Conservation (phyloP, 352 stramenopile species). For the Phytophthora melonis region DNA sequence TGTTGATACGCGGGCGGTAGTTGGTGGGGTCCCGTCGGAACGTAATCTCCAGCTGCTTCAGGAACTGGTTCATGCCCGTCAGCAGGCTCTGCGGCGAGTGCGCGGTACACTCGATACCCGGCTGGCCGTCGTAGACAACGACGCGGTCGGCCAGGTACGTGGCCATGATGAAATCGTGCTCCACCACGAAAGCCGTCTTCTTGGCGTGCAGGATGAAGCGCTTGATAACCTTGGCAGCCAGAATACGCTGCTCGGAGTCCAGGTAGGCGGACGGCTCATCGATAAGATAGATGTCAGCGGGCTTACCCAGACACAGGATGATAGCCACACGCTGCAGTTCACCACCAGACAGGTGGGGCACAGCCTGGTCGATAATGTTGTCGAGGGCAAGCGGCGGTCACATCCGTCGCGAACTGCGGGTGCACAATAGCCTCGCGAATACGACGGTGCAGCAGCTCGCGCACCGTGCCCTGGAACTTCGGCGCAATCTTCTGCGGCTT, state of each 20-base stretch:
- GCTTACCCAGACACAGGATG: conserved; percentile 97
- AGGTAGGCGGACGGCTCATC: conserved; percentile 99
- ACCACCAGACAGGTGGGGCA: conserved; percentile 98
- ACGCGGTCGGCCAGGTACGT: conserved; percentile 99
- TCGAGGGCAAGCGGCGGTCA: conserved; percentile 98
- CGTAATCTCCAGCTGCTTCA: conserved; percentile 99
- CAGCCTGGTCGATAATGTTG: conserved; percentile 98
- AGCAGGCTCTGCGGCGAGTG: conserved; percentile 95
- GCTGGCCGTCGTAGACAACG: conserved; percentile 95
- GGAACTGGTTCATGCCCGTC: conserved; percentile 99
- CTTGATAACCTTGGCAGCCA: conserved; percentile 99
- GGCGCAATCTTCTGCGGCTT: conserved; percentile 99
- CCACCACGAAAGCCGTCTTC: conserved; percentile 99
- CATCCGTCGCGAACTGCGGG: conserved; percentile 99
- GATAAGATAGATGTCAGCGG: conserved; percentile 99
- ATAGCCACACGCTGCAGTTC: conserved; percentile 99
- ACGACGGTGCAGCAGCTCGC: conserved; percentile 97
- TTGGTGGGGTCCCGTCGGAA: conserved; percentile 99
- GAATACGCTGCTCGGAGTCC: conserved; percentile 99
- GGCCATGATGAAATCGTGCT: conserved; percentile 99
- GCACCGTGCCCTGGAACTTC: conserved; percentile 96
- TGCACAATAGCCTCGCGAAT: conserved; percentile 98
- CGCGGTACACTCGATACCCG: conserved; percentile 98
- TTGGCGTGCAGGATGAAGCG: conserved; percentile 99
- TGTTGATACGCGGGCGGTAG: conserved; percentile 98